A percentile compares a stretch with the other conserved stretches of the same genome.
These are phyloP conservation scores for Phytophthora sansomeana DNA, from an alignment of 352 stramenopile species.

Conservation along the genomic window DNA sequence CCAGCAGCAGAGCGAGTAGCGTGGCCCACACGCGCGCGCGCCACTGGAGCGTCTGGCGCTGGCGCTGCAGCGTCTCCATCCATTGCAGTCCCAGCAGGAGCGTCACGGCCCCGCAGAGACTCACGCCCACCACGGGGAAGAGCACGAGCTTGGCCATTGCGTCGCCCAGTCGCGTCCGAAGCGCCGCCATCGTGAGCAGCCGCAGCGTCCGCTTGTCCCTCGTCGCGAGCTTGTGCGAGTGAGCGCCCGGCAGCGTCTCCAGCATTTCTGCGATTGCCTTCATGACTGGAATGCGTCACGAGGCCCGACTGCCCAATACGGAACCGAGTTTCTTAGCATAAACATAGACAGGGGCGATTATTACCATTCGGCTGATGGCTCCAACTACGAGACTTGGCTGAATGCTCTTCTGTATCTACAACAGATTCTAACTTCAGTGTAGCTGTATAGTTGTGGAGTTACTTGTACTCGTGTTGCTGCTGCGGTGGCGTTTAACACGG, in stretches of 20 bases:
- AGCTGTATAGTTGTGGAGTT: conserved; percentile 9
- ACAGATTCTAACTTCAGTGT: too few species aligned
- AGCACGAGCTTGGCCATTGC: conserved; percentile 62
- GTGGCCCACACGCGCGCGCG: conserved; percentile 21
- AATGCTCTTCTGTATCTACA: too few species aligned
- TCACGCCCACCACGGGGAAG: conserved; percentile 69
- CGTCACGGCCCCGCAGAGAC: conserved; percentile 65
- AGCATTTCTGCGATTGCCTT: conserved; percentile 7
- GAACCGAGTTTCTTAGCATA: background rate
- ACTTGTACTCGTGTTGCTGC: background rate
- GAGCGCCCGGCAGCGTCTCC: conserved; percentile 2
- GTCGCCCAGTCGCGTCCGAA: conserved; percentile 34
- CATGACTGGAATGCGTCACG: conserved; percentile 9
- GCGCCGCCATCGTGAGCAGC: conserved; percentile 10
- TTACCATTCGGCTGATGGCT: too few species aligned
- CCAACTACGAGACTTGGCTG: too few species aligned
- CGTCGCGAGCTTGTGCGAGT: conserved; percentile 25
- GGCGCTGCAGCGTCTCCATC: conserved; percentile 58
- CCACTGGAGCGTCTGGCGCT: conserved; percentile 26
- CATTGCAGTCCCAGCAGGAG: conserved; percentile 64
- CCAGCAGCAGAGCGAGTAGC: conserved; percentile 26
- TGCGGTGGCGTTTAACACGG: too few species aligned
- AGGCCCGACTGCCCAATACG: background rate
- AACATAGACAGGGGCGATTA: conserved; percentile 1
- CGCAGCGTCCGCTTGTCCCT: conserved; percentile 17